phyloP scores from a whole-genome alignment of 805 yeast genomes.

The Wickerhamiella qilinensis region DNA sequence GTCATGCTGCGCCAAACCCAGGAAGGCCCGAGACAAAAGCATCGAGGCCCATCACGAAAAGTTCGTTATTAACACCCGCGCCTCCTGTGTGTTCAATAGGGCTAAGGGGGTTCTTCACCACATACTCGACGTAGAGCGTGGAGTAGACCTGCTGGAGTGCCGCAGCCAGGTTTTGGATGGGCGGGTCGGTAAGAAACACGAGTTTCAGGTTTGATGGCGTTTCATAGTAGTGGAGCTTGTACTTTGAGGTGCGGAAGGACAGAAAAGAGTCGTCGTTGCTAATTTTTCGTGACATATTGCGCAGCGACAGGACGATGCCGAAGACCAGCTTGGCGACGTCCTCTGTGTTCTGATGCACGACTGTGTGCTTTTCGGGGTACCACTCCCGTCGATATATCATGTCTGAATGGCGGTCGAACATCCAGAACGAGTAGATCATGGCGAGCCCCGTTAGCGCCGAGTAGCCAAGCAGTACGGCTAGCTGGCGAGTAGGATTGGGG shows the following conservation, averaged over 20 bases:
- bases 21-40: conserved; percentile 24
- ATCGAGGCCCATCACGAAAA: conserved; percentile 43
- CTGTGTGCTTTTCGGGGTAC: conserved; percentile 22
- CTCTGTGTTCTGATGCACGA: conserved; percentile 32
- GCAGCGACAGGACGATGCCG: conserved; percentile 68
- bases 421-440: conserved; percentile 64
- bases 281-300: conserved; percentile 54
- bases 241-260: conserved; percentile 40
- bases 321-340: conserved; percentile 69
- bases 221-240: conserved; percentile 65
- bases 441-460: no score
- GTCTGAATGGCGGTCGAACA: conserved; percentile 82
- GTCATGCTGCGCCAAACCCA: conserved; percentile 12
- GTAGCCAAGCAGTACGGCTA: not conserved
- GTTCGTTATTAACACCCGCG: conserved; percentile 35
- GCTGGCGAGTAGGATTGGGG: no score
- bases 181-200: conserved; percentile 53
- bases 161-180: conserved; percentile 36
- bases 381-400: conserved; percentile 74
- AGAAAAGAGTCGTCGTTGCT: conserved; percentile 22
- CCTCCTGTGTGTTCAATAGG: conserved; percentile 13
- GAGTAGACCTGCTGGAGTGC: conserved; percentile 45
- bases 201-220: conserved; percentile 67
- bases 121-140: conserved; percentile 38
- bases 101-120: conserved; percentile 36